Evolutionary conservation across 306 rosid genomes (phyloP).

Genomic region (Fragaria iinumae): DNA sequence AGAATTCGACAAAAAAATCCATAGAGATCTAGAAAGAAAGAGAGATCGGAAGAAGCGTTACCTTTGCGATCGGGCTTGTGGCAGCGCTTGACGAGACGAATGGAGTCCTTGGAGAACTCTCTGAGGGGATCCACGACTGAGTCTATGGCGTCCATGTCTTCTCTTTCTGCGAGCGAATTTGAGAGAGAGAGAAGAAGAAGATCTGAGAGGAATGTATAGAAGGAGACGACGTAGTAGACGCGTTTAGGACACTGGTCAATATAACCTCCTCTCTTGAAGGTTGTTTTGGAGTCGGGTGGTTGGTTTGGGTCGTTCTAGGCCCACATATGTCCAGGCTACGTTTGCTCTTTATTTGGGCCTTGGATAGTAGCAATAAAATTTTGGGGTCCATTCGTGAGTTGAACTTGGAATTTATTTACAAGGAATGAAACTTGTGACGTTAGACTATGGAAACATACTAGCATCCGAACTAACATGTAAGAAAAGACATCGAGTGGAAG

Average conservation of each 20-base stretch:
- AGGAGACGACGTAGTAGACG: background rate
- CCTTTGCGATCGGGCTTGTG: constrained; percentile 62
- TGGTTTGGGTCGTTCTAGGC: background rate
- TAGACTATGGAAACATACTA: too few relatives aligned
- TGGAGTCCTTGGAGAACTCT: constrained; percentile 56
- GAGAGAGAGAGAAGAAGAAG: background rate
- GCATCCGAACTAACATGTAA: too few relatives aligned
- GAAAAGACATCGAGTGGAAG: too few relatives aligned
- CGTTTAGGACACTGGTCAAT: background rate
- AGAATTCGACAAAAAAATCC: background rate
- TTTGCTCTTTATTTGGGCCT: background rate
- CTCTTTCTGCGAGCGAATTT: background rate
- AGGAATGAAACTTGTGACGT: too few relatives aligned
- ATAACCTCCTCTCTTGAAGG: background rate
- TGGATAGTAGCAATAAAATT: too few relatives aligned
- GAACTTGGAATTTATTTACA: too few relatives aligned
- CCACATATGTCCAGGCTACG: background rate
- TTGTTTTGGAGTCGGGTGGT: background rate
- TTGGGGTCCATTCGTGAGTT: background rate
- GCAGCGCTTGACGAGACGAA: constrained; percentile 56
- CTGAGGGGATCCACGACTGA: constrained; percentile 53
- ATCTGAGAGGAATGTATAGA: background rate
- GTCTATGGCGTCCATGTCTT: constrained; percentile 48
- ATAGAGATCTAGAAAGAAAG: background rate
- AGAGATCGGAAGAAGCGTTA: constrained; percentile 1